Evolutionary conservation across 768 basidiomycete species (phyloP), one percentile per base, ranked within the genome.

Genomic region (Collybia nuda): DNA sequence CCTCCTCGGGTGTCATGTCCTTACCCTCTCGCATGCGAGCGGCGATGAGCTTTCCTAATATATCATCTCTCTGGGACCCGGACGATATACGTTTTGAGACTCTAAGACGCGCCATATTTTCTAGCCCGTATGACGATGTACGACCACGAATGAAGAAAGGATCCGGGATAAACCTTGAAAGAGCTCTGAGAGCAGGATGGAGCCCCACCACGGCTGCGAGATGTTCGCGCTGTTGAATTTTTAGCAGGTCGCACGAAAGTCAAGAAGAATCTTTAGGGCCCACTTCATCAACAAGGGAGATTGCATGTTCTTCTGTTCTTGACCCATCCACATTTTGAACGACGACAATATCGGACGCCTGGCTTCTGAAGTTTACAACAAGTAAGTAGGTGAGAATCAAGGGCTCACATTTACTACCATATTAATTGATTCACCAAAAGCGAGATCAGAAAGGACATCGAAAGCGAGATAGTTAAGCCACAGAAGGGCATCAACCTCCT

Each of bases 381-480:
- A 35, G 39, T n/a, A 32, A 19, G 26, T 40, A 44, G 32, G 26
- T 32, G 5, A 21, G 14, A 23, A 21, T 3, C 2, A 32, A 3
- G 32, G 32, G 50, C 46, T 28, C 48, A 61, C 60, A 7, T 57
- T 57, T 23, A 58, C 52, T 3, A 69, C 47, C 67, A 69, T 71
- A 14, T 65, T 67, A 26, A 71, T 58, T 7, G 65, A 48, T 49
- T 65, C 61, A 5, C 68, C 70, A 41, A 70, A 71, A 1, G 65
- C 67, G 19, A 71, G 60, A 38, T 67, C 64, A 2, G 67, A 67
- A 9, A 70, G 51, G 24, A 66, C 55, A 44, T 70, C 68, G 44
- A 68, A 67, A 2, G 70, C 60, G 21, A 71, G 52, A 42, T 63
- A 69, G 48, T 71, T 68, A 53, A 71, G 59, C 67, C 67, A 68